A percentile compares a stretch with the other conserved stretches of the same genome.
Evolutionary conservation across 2,329 filamentous ascomycete species (phyloP).

Genomic region (Colletotrichum noveboracense): DNA sequence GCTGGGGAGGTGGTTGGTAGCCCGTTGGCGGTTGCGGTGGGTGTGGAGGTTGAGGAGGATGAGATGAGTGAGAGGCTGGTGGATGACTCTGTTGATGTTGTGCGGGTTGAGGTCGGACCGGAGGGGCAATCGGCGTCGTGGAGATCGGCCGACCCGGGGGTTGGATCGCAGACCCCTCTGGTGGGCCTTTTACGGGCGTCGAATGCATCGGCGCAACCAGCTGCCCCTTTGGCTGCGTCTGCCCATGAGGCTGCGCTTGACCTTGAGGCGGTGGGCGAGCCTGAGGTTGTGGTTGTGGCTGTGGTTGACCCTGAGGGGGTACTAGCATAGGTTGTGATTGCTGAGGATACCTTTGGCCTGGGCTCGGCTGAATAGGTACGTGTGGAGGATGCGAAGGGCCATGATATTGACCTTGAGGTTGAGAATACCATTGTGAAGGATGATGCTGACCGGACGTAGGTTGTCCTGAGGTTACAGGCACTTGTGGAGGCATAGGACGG

Average conservation of each 20-base stretch:
- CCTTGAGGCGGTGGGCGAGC: slow-evolving; percentile 27
- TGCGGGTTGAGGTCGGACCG: slow-evolving; percentile 35
- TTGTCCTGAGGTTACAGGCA: slow-evolving; percentile 2
- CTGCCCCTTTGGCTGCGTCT: slow-evolving; percentile 40
- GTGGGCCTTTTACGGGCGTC: slow-evolving; percentile 26
- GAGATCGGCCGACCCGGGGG: slow-evolving; percentile 33
- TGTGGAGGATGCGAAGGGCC: slow-evolving; percentile 1
- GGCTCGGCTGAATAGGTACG: slow-evolving; percentile 20
- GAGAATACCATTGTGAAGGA: slow-evolving; percentile 21
- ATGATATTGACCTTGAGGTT: slow-evolving; percentile 12
- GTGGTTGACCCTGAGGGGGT: slow-evolving; percentile 4
- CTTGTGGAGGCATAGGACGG: slow-evolving; percentile 15
- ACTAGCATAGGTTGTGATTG: slow-evolving; percentile 21
- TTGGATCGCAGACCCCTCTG: slow-evolving; percentile 13
- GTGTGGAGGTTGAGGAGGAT: slow-evolving; percentile 29
- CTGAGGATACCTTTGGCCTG: slow-evolving; percentile 14
- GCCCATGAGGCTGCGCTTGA: slow-evolving; percentile 15
- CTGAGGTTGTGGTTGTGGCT: slow-evolving; percentile 13
- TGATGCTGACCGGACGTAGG: slow-evolving; percentile 20
- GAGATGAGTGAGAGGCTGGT: neutral
- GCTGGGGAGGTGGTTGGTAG: neutral
- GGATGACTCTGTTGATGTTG: slow-evolving; percentile 23
- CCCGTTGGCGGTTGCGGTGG: slow-evolving; percentile 29
- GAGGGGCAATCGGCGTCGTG: slow-evolving; percentile 37
- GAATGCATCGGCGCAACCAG: slow-evolving; percentile 39